Evolutionary conservation across 441 rosid species (phyloP), one percentile per base, ranked within the genome.

Genomic region (Mallotus japonicus): DNA sequence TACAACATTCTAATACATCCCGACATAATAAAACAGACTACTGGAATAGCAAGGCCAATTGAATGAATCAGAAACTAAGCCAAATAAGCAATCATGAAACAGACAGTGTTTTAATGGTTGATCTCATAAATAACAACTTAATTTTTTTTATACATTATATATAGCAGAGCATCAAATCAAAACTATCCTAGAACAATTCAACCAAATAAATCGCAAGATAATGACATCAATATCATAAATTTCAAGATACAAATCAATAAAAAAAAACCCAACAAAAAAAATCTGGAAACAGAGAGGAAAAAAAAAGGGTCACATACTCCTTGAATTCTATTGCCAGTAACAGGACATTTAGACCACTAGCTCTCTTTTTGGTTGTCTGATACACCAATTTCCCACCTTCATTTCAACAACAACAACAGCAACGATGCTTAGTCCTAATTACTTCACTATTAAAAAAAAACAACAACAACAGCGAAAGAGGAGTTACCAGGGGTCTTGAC

Each of bases 361-460:
- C 94, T 82, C 94, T 89, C 88, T 92, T 92, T 83, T 90, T 90
- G 15, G 97, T 90, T 72, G 84, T 88, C 86, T 90, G 94, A 73
- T 86, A 92, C 49, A 87, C 89, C 91, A 92, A 82, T 76, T 87
- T 92, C 69, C 97, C 92, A 76, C 97, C 97, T 91, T 71, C 61
- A 72, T 56, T 57, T 8, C 59, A 65, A 67, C 1, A 49, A 56
- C 34, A 13, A 28, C 1, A 28, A 56, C 1, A 28, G 0, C 32
- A 28, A 28, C 2, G 3, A 34, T 47, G 37, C 66, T 13, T 19
- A 47, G 37, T 61, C 10, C 54, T 9, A 19, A 54, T 28, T 20
- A 28, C 10, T 62, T 55, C 3, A 20, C 5, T 32, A 32, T 22
- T 44, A 47, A 4, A 11, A 42, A n/a, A 12, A 24, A 22, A 60